Base-by-base conservation (phyloP, 371 early-diverging fungal genomes). In the Syncephalastrum contaminatum region DNA sequence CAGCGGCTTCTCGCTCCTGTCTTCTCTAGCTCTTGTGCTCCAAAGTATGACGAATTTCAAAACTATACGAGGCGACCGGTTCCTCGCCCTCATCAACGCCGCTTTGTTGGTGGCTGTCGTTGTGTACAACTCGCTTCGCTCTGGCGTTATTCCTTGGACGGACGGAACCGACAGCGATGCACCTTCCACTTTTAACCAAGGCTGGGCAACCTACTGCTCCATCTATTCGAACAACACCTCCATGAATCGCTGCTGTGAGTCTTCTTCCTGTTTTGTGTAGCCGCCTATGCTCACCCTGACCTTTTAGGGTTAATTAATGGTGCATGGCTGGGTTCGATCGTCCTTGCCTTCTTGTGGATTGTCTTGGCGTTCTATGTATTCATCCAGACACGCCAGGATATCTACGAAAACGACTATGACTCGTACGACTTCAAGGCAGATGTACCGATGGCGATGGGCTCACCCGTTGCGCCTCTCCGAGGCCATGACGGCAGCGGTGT, bases 221-320 rank as follows among this genome's bases (percentile, higher is more conserved):
- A 46, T 16, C 5, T 69, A 66, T 8, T n/a, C 40, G 18, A 58
- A 59, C 19, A 27, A 43, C 18, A 39, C 46, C 25, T 47, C 51
- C 24, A 30, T 41, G 21, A 49, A 49, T 18, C 62, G 77, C 36
- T 77, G 77, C 48, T 77, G 76, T 75, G 63, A 75, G 65, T 59
- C 27, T n/a, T 24, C 42, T 19, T 41, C 10, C n/a, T 12, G 2
- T 4, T 15, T 21, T 24, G 1, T n/a, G 20, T 2, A n/a, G 3
- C 7, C 1, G 19, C 16, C 21, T 25, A 40, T 52, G 18, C 20
- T 40, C 43, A 51, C 44, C 2, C n/a, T 30, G n/a, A 19, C 4
- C 12, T n/a, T 46, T n/a, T 51, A 65, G 65, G 65, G 65, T 55
- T 65, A 21, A 59, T 60, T 18, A 59, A 65, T 30, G 65, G 65